These are phyloP conservation scores for Somion occarium DNA, from an alignment of 1,284 basidiomycete genomes.

Conservation along the genomic window DNA sequence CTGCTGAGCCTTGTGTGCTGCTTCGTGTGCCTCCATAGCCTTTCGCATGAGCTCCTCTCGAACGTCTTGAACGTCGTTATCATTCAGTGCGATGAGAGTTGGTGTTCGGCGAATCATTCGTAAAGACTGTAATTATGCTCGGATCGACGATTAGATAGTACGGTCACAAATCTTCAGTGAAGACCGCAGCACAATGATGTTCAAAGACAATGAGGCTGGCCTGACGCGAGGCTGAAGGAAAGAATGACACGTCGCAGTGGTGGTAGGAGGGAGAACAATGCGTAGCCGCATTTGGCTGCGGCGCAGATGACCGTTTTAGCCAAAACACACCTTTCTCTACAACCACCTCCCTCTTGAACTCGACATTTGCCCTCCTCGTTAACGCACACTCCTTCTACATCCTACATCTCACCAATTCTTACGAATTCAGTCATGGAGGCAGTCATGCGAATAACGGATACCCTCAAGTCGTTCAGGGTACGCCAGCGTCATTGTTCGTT, in stretches of 20 bases:
- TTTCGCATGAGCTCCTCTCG: conserved; percentile 35
- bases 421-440: conserved; percentile 47
- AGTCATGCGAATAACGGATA: conserved; percentile 58
- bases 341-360: conserved; percentile 1
- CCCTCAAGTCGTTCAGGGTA: conserved; percentile 70
- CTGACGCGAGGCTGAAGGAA: too few relatives aligned
- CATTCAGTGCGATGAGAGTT: conserved; percentile 68
- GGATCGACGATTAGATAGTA: too few relatives aligned
- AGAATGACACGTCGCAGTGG: neutral
- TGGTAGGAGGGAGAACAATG: neutral
- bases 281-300: neutral
- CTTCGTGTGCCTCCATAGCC: too few relatives aligned
- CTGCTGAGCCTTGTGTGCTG: neutral
- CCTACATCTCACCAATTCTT: conserved; percentile 1
- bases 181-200: conserved; percentile 1
- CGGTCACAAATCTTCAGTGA: too few relatives aligned
- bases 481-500: conserved; percentile 22
- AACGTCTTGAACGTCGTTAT: conserved; percentile 70
- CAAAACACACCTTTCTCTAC: neutral
- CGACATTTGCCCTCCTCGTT: too few relatives aligned
- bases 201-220: neutral
- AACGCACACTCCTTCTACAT: conserved; percentile 6
- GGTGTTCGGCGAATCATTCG: conserved; percentile 72
- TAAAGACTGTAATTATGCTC: too few relatives aligned
- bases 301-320: neutral